Conservation (phyloP, 768 basidiomycete genomes). For the Macrolepiota fuliginosa region DNA sequence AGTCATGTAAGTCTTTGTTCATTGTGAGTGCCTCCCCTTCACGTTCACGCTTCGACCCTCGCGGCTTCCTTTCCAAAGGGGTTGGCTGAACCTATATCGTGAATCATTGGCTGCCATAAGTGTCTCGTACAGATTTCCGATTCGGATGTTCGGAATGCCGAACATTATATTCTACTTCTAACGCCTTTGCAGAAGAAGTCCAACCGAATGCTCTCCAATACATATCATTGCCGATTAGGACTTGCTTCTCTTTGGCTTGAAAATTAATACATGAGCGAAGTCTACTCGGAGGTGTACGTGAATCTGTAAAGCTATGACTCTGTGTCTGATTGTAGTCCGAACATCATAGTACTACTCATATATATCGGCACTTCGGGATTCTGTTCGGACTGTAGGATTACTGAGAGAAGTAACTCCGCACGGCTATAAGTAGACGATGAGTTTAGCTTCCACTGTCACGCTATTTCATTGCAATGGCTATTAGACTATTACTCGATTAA, state of each 20-base stretch:
- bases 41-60: neutral
- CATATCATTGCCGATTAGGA: neutral
- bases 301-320: neutral
- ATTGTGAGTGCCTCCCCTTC: neutral
- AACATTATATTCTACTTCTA: neutral
- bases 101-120: neutral
- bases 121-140: slow-evolving; percentile 3
- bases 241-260: neutral
- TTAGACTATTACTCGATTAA: neutral
- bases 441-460: neutral
- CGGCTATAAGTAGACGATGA: neutral
- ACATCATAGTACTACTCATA: neutral
- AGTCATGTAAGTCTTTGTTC: neutral
- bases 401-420: neutral
- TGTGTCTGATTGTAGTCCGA: neutral
- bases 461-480: neutral
- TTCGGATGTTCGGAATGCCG: slow-evolving; percentile 13
- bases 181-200: neutral
- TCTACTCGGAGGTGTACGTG: neutral
- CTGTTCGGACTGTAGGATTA: neutral
- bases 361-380: neutral
- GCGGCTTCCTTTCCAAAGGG: neutral
- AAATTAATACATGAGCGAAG: neutral
- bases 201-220: neutral
- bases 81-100: neutral